phyloP scores from a whole-genome alignment of 257 asterid species.

The Mitragyna speciosa region DNA sequence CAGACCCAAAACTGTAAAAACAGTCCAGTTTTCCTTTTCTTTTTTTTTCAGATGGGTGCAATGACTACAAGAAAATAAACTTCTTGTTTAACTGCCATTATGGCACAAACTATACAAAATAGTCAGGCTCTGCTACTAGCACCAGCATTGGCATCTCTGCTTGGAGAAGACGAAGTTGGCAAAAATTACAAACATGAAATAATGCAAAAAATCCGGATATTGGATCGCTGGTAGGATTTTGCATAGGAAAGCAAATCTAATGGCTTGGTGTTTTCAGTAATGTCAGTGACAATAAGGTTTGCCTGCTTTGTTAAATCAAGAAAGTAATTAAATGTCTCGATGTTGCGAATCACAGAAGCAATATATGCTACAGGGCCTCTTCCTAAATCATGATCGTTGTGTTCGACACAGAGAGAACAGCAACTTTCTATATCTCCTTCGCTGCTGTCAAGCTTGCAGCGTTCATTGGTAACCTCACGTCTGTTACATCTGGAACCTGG shows the following conservation, averaged over 20 bases:
- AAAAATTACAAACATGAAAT: constrained; percentile 31
- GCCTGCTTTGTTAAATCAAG: constrained; percentile 55
- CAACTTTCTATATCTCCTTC: constrained; percentile 20
- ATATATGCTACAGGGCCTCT: constrained; percentile 61
- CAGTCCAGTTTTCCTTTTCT: constrained; percentile 38
- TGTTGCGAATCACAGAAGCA: constrained; percentile 78
- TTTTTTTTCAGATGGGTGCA: too few relatives aligned
- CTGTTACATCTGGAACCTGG: neutral
- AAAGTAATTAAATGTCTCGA: constrained; percentile 65
- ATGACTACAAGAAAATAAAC: too few relatives aligned
- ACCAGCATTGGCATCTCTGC: neutral
- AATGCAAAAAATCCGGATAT: constrained; percentile 46
- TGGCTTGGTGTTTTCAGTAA: constrained; percentile 48
- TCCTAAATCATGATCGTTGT: constrained; percentile 11
- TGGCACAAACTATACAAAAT: too few relatives aligned
- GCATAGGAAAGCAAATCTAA: constrained; percentile 68
- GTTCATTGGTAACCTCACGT: constrained; percentile 1
- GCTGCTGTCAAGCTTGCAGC: neutral
- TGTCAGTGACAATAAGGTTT: constrained; percentile 53
- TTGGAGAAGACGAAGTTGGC: neutral
- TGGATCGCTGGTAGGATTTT: constrained; percentile 60
- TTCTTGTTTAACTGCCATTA: too few relatives aligned
- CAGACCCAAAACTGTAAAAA: too few relatives aligned
- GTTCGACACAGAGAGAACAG: constrained; percentile 14
- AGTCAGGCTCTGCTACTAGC: neutral